These are phyloP conservation scores for Malassezia slooffiae DNA, from an alignment of 1,284 basidiomycete species.

Conservation along the genomic window DNA sequence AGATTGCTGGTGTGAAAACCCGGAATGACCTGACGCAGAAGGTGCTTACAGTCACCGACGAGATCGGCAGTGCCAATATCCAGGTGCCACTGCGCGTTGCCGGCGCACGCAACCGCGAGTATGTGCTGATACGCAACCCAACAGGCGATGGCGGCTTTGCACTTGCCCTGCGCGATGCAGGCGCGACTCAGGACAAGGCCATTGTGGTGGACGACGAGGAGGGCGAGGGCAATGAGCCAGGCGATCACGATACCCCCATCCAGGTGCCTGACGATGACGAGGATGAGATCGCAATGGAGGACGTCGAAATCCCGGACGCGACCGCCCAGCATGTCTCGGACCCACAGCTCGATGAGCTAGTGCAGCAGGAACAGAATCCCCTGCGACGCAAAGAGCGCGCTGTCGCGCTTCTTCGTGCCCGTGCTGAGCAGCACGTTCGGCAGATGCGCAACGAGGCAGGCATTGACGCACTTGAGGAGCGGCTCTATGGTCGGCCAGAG, in stretches of 20 bases:
- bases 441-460: constrained; percentile 29
- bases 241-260: constrained; percentile 17
- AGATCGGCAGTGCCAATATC: constrained; percentile 72
- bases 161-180: constrained; percentile 71
- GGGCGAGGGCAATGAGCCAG: constrained; percentile 20
- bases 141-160: constrained; percentile 76
- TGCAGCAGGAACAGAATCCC: constrained; percentile 22
- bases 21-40: constrained; percentile 88
- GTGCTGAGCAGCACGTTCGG: constrained; percentile 29
- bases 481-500: constrained; percentile 3
- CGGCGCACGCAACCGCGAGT: constrained; percentile 83
- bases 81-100: constrained; percentile 86
- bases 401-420: constrained; percentile 20
- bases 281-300: constrained; percentile 33
- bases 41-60: constrained; percentile 80
- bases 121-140: constrained; percentile 82
- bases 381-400: constrained; percentile 29
- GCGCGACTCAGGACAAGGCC: constrained; percentile 63
- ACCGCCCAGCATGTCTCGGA: constrained; percentile 10
- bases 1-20: constrained; percentile 64
- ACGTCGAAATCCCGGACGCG: constrained; percentile 27
- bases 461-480: constrained; percentile 20
- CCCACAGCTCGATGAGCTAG: constrained; percentile 21
- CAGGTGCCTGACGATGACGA: constrained; percentile 17
- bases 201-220: constrained; percentile 57